Evolutionary conservation across 495 filamentous ascomycete genomes (phyloP).

Genomic region (Friedmanniomyces simplex): DNA sequence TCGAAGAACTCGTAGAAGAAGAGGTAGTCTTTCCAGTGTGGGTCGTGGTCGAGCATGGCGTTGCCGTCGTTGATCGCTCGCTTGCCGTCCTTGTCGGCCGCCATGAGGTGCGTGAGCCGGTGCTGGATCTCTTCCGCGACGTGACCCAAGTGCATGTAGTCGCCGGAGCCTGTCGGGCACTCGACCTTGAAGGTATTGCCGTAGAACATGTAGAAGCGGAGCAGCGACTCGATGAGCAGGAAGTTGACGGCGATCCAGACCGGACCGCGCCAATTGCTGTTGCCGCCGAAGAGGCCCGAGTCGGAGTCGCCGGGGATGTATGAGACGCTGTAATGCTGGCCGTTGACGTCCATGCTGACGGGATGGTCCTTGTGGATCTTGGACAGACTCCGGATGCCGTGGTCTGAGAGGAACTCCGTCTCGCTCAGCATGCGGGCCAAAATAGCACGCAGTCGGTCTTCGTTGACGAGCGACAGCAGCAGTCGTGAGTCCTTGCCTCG

Average conservation of each 20-base stretch:
- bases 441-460: conserved; percentile 76
- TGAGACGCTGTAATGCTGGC: conserved; percentile 74
- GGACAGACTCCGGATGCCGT: conserved; percentile 90
- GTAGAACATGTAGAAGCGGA: conserved; percentile 92
- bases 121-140: conserved; percentile 97
- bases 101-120: conserved; percentile 83
- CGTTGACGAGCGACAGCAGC: conserved; percentile 76
- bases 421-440: conserved; percentile 87
- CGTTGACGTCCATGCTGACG: conserved; percentile 92
- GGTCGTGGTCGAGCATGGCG: conserved; percentile 77
- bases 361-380: conserved; percentile 84
- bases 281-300: conserved; percentile 85
- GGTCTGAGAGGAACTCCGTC: conserved; percentile 78
- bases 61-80: conserved; percentile 75
- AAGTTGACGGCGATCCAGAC: conserved; percentile 97
- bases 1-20: conserved; percentile 99
- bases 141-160: conserved; percentile 90
- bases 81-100: conserved; percentile 68
- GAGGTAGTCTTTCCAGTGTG: conserved; percentile 83
- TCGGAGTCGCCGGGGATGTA: conserved; percentile 94
- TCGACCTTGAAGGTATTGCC: conserved; percentile 79
- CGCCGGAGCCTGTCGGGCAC: conserved; percentile 86
- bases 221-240: conserved; percentile 80
- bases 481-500: conserved; percentile 83
- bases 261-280: conserved; percentile 92